Evolutionary conservation across 371 early-diverging fungal genomes (phyloP), one percentile per base, ranked within the genome.

Genomic region (Mortierella sp.): DNA sequence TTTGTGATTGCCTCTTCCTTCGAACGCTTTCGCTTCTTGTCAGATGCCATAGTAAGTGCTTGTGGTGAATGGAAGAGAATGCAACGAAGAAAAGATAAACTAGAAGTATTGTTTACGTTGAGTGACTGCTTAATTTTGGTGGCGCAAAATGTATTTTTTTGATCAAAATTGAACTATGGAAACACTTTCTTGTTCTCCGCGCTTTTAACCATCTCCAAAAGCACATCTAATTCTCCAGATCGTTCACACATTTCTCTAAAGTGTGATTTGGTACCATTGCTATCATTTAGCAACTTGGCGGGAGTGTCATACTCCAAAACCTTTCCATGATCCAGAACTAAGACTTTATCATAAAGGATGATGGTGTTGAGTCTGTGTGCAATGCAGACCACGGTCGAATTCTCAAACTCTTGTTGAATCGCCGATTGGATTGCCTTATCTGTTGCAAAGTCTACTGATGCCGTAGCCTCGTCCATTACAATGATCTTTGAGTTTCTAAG

Each of bases 401-500:
- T 66, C 37, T 79, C 73, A 83, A 89, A 90, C 64, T 90, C 91
- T 32, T 83, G 63, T 45, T 94, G 87, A 61, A 96, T 94, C 3
- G 94, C 92, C 56, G 85, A 75, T 83, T 90, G 93, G 56, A 91
- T 91, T 56, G 79, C 83, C 35, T 69, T 77, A 75, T 92, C 93
- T 3, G 93, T 89, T 19, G 86, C 86, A 72, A 88, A 88, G 70
- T 95, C 95, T 4, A 94, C 89, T 9, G 86, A 86, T 0, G 97
- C 93, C 0, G 96, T 96, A 0, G 96, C 95, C 83, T 96, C 96
- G 71, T 94, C 95, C 85, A 94, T 86, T 59, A 96, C 86, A 42
- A 94, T 90, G 61, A 89, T 85, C 75, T 85, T 75, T 31, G 90
- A 85, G 61, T 86, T 82, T 29, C 86, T 75, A 23, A 96, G 75